Evolutionary conservation across 768 basidiomycete genomes (phyloP), one percentile per base, ranked within the genome.

Genomic region (Suillus lakei): DNA sequence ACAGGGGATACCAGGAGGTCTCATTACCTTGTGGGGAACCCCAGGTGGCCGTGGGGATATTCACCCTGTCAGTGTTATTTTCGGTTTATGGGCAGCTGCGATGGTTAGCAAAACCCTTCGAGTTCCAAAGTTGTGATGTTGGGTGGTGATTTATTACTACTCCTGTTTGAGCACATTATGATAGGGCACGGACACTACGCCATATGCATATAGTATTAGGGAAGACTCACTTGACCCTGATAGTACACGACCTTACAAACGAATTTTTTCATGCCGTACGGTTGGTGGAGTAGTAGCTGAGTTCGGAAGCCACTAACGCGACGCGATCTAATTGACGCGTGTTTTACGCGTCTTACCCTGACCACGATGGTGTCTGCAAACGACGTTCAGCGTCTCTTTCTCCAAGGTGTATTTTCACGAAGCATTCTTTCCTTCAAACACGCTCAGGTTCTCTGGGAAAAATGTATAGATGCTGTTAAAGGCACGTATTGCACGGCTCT

Each of bases 61-160:
- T 56, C 98, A 99, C 77, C 79, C 86, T 44, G 88, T 89, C 48
- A 89, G 89, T 72, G 67, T 93, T 41, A 73, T 96, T n/a, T 94
- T 95, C 77, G 91, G 81, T 8, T 74, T 83, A 15, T 99, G 96
- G 96, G 97, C 92, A 10, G 91, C 95, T 18, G 91, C 93, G 56
- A 99, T 99, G 97, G 93, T 99, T 68, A 96, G 94, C 84, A 99
- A 99, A 81, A 99, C 98, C 18, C 82, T 99, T 54, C 86, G 89
- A 59, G 88, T 98, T 60, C 92, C 93, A 15, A 95, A 95, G 79
- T 70, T 86, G 54, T 93, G 78, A 84, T 39, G 60, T 48, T 58
- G 51, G 30, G n/a, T 63, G 39, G 23, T 39, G 12, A 60, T 15
- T 41, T 61, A 30, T 23, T 41, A 32, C 43, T 60, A 61, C 62